These are phyloP conservation scores for Aegilops speltoides DNA, from an alignment of 176 grass and related monocot species.

Conservation along the genomic window DNA sequence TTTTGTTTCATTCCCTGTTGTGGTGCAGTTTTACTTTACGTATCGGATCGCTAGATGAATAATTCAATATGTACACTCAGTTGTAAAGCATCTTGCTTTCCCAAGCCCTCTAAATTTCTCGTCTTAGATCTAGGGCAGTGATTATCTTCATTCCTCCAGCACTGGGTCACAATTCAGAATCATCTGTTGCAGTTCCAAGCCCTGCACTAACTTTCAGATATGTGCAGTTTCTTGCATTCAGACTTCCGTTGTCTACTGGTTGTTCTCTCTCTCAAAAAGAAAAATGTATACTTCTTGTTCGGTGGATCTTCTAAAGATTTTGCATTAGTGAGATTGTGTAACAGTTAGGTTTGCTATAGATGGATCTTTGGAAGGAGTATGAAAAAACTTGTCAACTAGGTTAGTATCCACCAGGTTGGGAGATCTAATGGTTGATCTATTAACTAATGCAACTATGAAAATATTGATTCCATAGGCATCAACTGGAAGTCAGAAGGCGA, in stretches of 20 bases:
- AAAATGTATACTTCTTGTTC: neutral
- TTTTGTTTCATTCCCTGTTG: neutral
- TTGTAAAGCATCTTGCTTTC: neutral
- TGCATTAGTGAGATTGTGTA: neutral
- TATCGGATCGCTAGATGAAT: neutral
- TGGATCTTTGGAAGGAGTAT: neutral
- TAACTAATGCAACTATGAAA: slow-evolving; percentile 2
- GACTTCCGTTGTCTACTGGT: neutral
- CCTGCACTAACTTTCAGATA: neutral
- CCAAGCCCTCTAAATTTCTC: neutral
- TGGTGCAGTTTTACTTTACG: neutral
- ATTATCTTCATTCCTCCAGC: neutral
- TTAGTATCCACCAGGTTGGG: neutral
- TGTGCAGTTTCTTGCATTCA: neutral
- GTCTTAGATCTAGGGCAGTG: neutral
- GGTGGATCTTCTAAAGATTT: neutral
- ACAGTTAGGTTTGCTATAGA: neutral
- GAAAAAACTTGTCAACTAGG: neutral
- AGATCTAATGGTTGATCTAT: neutral
- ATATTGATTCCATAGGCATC: neutral
- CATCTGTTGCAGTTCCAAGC: neutral
- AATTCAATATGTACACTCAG: neutral
- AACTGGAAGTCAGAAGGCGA: no score
- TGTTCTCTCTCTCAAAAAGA: no score
- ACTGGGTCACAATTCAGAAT: neutral